phyloP scores from a whole-genome alignment of 352 stramenopile genomes.

The Thalassiosira hispida region DNA sequence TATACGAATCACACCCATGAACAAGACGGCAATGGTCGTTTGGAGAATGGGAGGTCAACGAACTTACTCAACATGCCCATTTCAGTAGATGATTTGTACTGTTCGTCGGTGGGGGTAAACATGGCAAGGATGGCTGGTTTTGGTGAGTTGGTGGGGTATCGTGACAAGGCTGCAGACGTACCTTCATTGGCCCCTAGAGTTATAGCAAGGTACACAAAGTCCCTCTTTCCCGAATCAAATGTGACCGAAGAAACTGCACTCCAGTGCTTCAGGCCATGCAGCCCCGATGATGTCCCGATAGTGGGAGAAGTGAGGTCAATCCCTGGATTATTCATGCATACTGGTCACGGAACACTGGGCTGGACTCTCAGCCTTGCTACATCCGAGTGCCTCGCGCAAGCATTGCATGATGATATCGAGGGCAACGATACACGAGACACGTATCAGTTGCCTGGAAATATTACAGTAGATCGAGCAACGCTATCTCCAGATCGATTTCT shows the following conservation, averaged over 20 bases:
- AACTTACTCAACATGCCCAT: slow-evolving; percentile 45
- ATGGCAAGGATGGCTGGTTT: slow-evolving; percentile 57
- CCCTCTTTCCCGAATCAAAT: slow-evolving; percentile 38
- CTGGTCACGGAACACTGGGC: slow-evolving; percentile 57
- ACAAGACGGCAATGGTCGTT: slow-evolving; percentile 10
- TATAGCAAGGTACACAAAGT: slow-evolving; percentile 33
- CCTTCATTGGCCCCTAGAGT: slow-evolving; percentile 42
- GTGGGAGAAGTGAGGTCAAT: slow-evolving; percentile 37
- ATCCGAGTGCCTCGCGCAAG: slow-evolving; percentile 53
- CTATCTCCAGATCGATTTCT: slow-evolving; percentile 53
- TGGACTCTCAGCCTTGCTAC: slow-evolving; percentile 59
- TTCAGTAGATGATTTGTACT: slow-evolving; percentile 58
- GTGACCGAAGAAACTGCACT: slow-evolving; percentile 30
- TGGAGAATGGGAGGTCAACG: slow-evolving; percentile 10
- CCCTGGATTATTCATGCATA: slow-evolving; percentile 58
- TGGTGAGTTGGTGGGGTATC: slow-evolving; percentile 54
- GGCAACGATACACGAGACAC: slow-evolving; percentile 13
- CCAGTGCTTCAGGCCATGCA: slow-evolving; percentile 57
- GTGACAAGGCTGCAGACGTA: slow-evolving; percentile 29
- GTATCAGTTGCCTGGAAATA: slow-evolving; percentile 42
- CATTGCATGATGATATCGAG: slow-evolving; percentile 45
- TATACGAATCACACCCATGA: slow-evolving; percentile 19
- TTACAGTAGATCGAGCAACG: slow-evolving; percentile 29
- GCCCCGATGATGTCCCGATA: slow-evolving; percentile 60
- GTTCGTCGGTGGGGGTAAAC: slow-evolving; percentile 45